These are phyloP conservation scores for Melampsora americana DNA, from an alignment of 1,284 basidiomycete species.

Conservation along the genomic window DNA sequence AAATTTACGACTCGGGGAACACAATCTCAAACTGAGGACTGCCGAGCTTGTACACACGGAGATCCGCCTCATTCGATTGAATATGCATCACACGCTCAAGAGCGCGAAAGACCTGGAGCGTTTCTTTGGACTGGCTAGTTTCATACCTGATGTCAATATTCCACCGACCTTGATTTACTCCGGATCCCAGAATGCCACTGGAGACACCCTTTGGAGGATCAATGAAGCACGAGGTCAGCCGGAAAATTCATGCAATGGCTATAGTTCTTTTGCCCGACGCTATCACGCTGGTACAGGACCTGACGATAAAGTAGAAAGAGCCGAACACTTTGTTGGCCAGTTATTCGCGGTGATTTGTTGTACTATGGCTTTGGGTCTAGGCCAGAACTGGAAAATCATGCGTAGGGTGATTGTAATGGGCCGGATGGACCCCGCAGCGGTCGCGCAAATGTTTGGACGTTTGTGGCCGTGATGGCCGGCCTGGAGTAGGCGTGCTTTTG, in stretches of 20 bases:
- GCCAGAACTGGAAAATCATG: neutral
- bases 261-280: neutral
- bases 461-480: too few relatives aligned
- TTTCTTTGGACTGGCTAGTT: neutral
- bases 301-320: neutral
- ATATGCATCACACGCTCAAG: neutral
- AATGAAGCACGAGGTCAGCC: neutral
- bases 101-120: neutral
- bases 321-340: neutral
- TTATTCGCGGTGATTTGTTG: constrained; percentile 5
- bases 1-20: too few relatives aligned
- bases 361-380: constrained; percentile 6
- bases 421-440: too few relatives aligned
- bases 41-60: neutral
- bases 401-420: neutral
- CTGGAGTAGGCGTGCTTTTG: neutral
- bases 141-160: too few relatives aligned
- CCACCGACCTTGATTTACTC: neutral
- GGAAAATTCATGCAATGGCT: constrained; percentile 5
- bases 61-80: constrained; percentile 2
- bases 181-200: constrained; percentile 1
- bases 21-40: neutral
- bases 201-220: too few relatives aligned
- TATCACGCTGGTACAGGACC: constrained; percentile 11
- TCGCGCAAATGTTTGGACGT: too few relatives aligned